Conservation (phyloP, 129 eudicot species). For the Saposhnikovia divaricata region DNA sequence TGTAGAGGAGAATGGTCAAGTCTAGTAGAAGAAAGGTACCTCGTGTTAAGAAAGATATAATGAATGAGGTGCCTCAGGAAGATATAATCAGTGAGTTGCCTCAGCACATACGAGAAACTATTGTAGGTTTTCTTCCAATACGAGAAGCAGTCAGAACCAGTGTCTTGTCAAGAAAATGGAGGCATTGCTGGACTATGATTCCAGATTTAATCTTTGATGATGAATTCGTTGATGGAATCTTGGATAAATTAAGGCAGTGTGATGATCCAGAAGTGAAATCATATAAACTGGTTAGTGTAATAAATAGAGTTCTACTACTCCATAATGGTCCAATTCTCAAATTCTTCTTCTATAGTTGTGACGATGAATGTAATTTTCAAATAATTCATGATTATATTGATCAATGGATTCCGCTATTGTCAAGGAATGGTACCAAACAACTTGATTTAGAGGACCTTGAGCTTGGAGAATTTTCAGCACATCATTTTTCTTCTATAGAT, state of each 20-base stretch:
- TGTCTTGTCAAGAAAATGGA: slow-evolving; percentile 3
- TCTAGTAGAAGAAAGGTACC: not conserved
- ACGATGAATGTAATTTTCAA: not conserved
- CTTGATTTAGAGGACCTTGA: not conserved
- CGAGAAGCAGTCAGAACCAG: not conserved
- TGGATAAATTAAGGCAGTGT: not conserved
- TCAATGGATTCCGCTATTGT: not conserved
- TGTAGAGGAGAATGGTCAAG: not conserved
- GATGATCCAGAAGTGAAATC: not conserved
- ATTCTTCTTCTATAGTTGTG: not conserved
- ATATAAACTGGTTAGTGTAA: not conserved
- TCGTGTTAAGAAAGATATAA: not conserved
- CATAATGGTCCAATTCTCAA: not conserved
- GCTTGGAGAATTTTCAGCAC: not conserved
- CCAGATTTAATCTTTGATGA: not conserved
- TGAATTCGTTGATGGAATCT: not conserved
- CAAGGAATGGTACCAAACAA: slow-evolving; percentile 1
- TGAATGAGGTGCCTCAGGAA: not conserved
- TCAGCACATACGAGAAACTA: not conserved
- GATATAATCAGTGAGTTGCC: slow-evolving; percentile 2
- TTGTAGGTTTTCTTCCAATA: not conserved
- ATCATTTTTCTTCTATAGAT: not conserved
- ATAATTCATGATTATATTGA: not conserved
- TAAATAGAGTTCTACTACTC: not conserved
- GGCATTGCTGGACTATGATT: not conserved